Evolutionary conservation across 805 yeast genomes (phyloP).

Genomic region (Candida multigemmis): DNA sequence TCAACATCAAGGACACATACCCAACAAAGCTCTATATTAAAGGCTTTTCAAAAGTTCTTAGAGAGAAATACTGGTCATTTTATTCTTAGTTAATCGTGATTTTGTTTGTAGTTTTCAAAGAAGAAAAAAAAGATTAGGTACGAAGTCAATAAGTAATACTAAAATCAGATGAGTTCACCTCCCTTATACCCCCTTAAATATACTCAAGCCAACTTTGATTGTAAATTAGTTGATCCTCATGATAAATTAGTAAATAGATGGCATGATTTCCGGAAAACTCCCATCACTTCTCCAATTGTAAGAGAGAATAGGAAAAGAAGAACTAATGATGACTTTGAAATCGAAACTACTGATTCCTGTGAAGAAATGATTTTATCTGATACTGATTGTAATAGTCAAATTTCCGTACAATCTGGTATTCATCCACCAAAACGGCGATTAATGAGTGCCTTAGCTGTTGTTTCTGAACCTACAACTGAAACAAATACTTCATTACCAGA

Average conservation of each 20-base stretch:
- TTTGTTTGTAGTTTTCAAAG: no score
- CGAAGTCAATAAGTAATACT: no score
- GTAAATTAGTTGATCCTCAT: slow-evolving; percentile 17
- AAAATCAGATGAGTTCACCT: slow-evolving; percentile 14
- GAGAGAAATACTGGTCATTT: no score
- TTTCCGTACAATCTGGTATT: slow-evolving; percentile 8
- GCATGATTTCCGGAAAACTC: slow-evolving; percentile 19
- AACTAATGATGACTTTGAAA: slow-evolving; percentile 8
- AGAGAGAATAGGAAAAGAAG: slow-evolving; percentile 19
- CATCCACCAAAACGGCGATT: slow-evolving; percentile 33
- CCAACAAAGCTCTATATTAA: no score
- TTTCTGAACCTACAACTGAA: slow-evolving; percentile 5
- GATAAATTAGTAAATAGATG: slow-evolving; percentile 23
- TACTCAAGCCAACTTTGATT: slow-evolving; percentile 20
- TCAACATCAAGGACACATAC: no score
- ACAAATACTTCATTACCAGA: slow-evolving; percentile 4
- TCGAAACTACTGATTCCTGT: slow-evolving; percentile 11
- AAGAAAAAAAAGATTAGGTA: no score
- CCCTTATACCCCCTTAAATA: slow-evolving; percentile 25
- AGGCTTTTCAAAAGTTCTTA: no score
- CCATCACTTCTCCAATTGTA: slow-evolving; percentile 14
- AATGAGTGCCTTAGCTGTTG: slow-evolving; percentile 11
- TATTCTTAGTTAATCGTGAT: no score
- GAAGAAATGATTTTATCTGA: slow-evolving; percentile 29
- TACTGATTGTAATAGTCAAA: slow-evolving; percentile 16